These are phyloP conservation scores for Puccinellia tenuiflora DNA, from an alignment of 176 grass and related monocot species.

Conservation along the genomic window DNA sequence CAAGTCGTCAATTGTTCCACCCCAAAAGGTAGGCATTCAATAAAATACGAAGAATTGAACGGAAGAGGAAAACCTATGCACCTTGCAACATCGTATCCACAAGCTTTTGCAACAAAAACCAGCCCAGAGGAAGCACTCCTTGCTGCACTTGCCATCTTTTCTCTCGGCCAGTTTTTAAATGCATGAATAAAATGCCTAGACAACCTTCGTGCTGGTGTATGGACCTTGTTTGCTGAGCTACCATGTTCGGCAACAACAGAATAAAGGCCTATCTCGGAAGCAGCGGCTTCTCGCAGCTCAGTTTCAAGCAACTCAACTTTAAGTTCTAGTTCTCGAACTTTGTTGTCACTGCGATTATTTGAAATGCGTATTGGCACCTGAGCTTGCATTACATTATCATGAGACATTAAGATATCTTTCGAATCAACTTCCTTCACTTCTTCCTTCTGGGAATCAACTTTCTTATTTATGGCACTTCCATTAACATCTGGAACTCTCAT, in stretches of 20 bases:
- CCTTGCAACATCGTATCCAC: constrained; percentile 96
- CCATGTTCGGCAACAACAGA: constrained; percentile 83
- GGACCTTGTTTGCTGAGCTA: constrained; percentile 93
- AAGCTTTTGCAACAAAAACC: constrained; percentile 84
- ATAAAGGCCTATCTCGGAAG: constrained; percentile 85
- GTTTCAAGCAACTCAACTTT: constrained; percentile 82
- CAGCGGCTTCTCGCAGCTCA: constrained; percentile 82
- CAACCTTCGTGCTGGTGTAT: constrained; percentile 85
- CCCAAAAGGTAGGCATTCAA: neutral
- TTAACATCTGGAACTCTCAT: constrained; percentile 51
- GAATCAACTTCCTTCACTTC: constrained; percentile 71
- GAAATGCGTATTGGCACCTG: constrained; percentile 54
- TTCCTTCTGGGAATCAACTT: constrained; percentile 49
- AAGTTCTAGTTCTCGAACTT: constrained; percentile 77
- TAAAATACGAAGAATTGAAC: neutral
- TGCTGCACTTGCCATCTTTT: constrained; percentile 74
- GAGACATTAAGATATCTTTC: constrained; percentile 36
- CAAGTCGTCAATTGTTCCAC: neutral
- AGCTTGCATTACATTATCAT: constrained; percentile 42
- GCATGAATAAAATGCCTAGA: constrained; percentile 72
- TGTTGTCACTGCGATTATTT: constrained; percentile 55
- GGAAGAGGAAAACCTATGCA: constrained; percentile 27
- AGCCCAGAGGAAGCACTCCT: constrained; percentile 85
- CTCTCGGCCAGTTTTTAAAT: constrained; percentile 58
- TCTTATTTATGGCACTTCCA: constrained; percentile 41